Conservation (phyloP, 106 monocot species). For the Agapanthus africanus region DNA sequence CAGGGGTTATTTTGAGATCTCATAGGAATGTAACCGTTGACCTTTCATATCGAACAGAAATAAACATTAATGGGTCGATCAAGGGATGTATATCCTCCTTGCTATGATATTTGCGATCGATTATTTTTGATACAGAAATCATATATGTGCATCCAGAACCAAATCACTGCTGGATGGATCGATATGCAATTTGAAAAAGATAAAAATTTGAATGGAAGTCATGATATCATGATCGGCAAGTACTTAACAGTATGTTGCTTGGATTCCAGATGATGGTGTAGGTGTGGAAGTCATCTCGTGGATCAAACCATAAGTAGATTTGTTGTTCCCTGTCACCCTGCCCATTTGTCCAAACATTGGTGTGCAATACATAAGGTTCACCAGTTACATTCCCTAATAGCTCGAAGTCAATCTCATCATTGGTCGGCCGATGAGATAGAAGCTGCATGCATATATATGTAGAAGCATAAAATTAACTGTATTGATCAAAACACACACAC, state of each 20-base stretch:
- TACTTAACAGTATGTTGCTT: conserved; percentile 6
- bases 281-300: conserved; percentile 24
- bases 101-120: background rate
- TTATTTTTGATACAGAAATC: background rate
- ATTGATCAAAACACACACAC: background rate
- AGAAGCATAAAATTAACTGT: background rate
- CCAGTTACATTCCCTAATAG: conserved; percentile 29
- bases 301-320: conserved; percentile 34
- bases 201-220: too few species aligned
- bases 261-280: conserved; percentile 33
- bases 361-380: conserved; percentile 32
- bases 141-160: background rate
- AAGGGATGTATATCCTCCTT: background rate
- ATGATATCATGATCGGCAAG: too few species aligned
- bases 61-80: too few species aligned
- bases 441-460: conserved; percentile 1
- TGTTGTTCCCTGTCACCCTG: conserved; percentile 31
- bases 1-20: too few species aligned
- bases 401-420: conserved; percentile 33
- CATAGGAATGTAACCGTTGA: too few species aligned
- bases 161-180: background rate
- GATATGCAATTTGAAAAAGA: too few species aligned
- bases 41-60: too few species aligned
- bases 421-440: background rate
- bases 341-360: conserved; percentile 28